Conservation (phyloP, 495 filamentous ascomycete genomes). For the Penicillium herquei region DNA sequence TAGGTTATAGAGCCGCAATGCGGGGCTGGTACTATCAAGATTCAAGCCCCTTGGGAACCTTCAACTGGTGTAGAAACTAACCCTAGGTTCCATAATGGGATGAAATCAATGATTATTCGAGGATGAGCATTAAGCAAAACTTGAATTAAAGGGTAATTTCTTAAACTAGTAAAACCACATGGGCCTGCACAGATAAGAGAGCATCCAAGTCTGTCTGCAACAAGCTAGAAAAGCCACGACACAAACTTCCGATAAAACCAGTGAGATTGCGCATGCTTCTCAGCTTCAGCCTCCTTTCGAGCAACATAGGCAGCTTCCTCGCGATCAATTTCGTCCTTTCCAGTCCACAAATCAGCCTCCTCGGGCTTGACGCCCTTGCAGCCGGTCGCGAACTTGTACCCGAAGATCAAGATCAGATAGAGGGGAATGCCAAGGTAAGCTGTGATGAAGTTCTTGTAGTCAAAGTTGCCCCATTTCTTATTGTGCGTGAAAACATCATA, state of each 20-base stretch:
- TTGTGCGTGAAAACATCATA: constrained; percentile 65
- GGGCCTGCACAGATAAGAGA: not conserved
- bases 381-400: constrained; percentile 62
- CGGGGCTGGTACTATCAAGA: too few relatives aligned
- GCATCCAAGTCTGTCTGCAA: not conserved
- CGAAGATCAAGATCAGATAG: constrained; percentile 68
- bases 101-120: too few relatives aligned
- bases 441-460: constrained; percentile 76
- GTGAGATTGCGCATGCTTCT: constrained; percentile 32
- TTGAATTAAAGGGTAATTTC: too few relatives aligned
- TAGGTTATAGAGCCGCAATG: too few relatives aligned
- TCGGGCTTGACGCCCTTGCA: constrained; percentile 53
- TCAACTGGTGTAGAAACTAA: too few relatives aligned
- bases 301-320: constrained; percentile 71
- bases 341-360: constrained; percentile 65
- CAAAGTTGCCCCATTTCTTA: constrained; percentile 53
- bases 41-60: too few relatives aligned
- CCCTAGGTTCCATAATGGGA: too few relatives aligned
- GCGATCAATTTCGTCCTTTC: constrained; percentile 70
- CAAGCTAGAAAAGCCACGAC: constrained; percentile 60
- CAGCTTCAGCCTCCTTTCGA: constrained; percentile 45
- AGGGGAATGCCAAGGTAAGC: constrained; percentile 80
- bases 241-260: constrained; percentile 65
- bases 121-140: too few relatives aligned
- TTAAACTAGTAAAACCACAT: too few relatives aligned